phyloP scores from a whole-genome alignment of 2,329 filamentous ascomycete genomes.

The Myriangium duriaei region DNA sequence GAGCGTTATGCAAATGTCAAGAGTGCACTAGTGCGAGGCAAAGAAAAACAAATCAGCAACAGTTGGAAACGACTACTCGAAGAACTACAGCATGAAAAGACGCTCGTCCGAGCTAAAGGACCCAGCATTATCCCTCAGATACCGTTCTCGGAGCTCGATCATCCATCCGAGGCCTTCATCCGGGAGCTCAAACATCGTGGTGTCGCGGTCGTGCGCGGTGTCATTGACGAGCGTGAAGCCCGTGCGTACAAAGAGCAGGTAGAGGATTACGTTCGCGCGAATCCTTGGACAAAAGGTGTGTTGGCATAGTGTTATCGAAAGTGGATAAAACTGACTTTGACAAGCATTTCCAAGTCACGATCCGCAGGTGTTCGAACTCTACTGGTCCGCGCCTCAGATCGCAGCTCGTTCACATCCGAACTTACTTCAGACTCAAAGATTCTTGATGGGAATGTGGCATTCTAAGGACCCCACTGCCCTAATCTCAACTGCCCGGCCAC shows the following conservation, averaged over 20 bases:
- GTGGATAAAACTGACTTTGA: no score
- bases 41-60: slow-evolving; percentile 34
- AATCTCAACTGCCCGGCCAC: slow-evolving; percentile 35
- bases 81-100: slow-evolving; percentile 32
- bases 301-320: no score
- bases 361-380: slow-evolving; percentile 39
- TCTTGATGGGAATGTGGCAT: slow-evolving; percentile 39
- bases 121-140: slow-evolving; percentile 35
- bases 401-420: slow-evolving; percentile 35
- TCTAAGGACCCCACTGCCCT: slow-evolving; percentile 29
- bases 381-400: slow-evolving; percentile 37
- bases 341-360: slow-evolving; percentile 36
- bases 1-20: slow-evolving; percentile 36
- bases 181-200: slow-evolving; percentile 46
- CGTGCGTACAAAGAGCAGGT: slow-evolving; percentile 33
- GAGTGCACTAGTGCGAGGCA: slow-evolving; percentile 29
- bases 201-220: slow-evolving; percentile 35
- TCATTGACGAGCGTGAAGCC: slow-evolving; percentile 31
- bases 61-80: slow-evolving; percentile 36
- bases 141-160: slow-evolving; percentile 32
- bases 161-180: slow-evolving; percentile 43
- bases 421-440: slow-evolving; percentile 33
- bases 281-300: slow-evolving; percentile 34
- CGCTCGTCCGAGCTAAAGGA: slow-evolving; percentile 30
- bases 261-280: slow-evolving; percentile 32